Conservation (phyloP, 2,329 filamentous ascomycete genomes). For the Fusarium sp. region DNA sequence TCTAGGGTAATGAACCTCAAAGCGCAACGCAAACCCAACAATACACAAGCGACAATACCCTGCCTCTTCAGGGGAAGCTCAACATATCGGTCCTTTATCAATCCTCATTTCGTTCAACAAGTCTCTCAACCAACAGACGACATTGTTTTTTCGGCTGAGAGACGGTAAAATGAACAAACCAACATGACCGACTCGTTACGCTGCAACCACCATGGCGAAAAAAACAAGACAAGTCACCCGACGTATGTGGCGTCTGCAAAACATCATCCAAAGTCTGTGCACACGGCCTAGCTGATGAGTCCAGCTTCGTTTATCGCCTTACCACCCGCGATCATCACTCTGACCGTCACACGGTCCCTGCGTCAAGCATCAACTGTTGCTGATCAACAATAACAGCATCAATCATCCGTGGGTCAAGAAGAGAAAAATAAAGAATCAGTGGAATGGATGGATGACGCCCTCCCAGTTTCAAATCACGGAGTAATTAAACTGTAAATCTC, state of each 20-base stretch:
- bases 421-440: neutral
- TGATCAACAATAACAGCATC: neutral
- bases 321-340: neutral
- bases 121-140: too few species aligned
- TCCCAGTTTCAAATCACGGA: neutral
- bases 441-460: neutral
- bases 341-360: neutral
- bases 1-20: neutral
- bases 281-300: neutral
- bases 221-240: neutral
- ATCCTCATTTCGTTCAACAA: fast-evolving
- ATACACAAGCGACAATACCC: too few species aligned
- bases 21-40: too few species aligned
- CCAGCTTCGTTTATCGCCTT: neutral
- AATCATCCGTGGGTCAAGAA: neutral
- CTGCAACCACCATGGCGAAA: neutral
- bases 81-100: too few species aligned
- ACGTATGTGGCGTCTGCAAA: neutral
- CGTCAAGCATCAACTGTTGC: neutral
- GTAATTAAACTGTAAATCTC: slow-evolving; percentile 7
- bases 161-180: too few species aligned
- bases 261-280: neutral
- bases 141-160: too few species aligned
- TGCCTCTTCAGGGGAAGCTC: too few species aligned
- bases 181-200: neutral